These are phyloP conservation scores for Thraustochytrium sp. DNA, from an alignment of 352 stramenopile species.

Conservation along the genomic window DNA sequence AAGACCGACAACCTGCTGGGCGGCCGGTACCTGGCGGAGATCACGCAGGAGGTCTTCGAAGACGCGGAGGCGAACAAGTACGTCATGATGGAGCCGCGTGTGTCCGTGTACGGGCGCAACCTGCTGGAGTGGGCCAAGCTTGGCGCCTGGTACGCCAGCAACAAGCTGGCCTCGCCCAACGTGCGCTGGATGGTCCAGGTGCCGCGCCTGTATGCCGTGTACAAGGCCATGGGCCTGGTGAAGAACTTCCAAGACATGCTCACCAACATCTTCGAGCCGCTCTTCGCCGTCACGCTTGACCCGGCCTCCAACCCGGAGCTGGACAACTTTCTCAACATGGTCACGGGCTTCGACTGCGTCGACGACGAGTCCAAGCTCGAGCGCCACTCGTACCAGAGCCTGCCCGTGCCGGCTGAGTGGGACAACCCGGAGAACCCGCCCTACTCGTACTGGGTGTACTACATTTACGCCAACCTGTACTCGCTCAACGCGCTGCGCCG, in stretches of 20 bases:
- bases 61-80: conserved; percentile 84
- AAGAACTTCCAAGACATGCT: conserved; percentile 95
- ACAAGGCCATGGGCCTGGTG: conserved; percentile 81
- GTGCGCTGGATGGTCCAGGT: conserved; percentile 97
- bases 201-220: conserved; percentile 92
- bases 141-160: conserved; percentile 89
- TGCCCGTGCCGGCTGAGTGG: conserved; percentile 55
- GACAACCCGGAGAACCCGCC: conserved; percentile 72
- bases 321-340: conserved; percentile 76
- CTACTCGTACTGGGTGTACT: conserved; percentile 93
- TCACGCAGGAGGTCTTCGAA: conserved; percentile 84
- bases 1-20: conserved; percentile 97
- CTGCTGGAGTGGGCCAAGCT: conserved; percentile 92
- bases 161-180: conserved; percentile 82
- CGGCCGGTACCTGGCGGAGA: conserved; percentile 79
- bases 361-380: conserved; percentile 95
- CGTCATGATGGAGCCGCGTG: conserved; percentile 84
- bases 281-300: conserved; percentile 95
- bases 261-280: conserved; percentile 93
- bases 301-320: conserved; percentile 81
- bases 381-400: conserved; percentile 44
- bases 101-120: conserved; percentile 88
- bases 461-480: conserved; percentile 93
- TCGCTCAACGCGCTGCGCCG: conserved; percentile 82
- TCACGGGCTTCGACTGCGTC: conserved; percentile 97